Percentiles rank a stretch among this genome's conserved stretches.
Evolutionary conservation across 768 basidiomycete species (phyloP).

Genomic region (Tulasnella sp.): DNA sequence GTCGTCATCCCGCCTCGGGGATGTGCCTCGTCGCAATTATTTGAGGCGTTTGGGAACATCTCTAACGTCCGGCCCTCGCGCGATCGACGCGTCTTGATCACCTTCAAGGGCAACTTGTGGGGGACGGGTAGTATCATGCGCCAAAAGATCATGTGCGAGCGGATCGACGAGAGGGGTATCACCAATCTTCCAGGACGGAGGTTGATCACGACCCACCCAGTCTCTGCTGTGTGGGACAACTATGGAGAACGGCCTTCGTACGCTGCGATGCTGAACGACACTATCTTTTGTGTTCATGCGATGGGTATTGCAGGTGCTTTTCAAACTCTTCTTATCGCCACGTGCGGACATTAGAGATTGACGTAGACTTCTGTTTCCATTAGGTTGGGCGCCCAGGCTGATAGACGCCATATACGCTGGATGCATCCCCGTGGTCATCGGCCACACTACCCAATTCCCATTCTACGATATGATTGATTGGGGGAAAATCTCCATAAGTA

Average conservation of each 20-base stretch:
- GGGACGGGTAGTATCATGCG: conserved; percentile 28
- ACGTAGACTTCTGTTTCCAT: neutral
- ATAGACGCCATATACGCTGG: conserved; percentile 33
- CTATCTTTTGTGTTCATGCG: conserved; percentile 27
- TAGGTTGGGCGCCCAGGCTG: conserved; percentile 29
- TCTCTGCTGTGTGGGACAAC: conserved; percentile 22
- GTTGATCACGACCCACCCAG: conserved; percentile 1
- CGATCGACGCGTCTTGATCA: conserved; percentile 22
- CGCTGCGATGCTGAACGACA: conserved; percentile 24
- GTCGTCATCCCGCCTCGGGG: conserved; percentile 28
- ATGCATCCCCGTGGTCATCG: conserved; percentile 33
- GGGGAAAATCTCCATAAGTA: conserved; percentile 29
- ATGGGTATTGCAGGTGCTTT: conserved; percentile 22
- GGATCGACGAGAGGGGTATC: conserved; percentile 21
- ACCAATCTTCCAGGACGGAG: conserved; percentile 15
- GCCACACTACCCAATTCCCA: conserved; percentile 31
- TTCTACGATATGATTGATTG: conserved; percentile 32
- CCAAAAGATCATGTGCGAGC: conserved; percentile 24
- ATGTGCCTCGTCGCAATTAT: conserved; percentile 23
- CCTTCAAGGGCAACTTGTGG: conserved; percentile 28
- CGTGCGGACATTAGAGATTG: too few species aligned
- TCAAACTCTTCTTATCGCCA: neutral
- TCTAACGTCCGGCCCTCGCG: conserved; percentile 21
- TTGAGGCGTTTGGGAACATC: conserved; percentile 22
- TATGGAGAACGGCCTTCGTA: conserved; percentile 23